Evolutionary conservation across 2,329 filamentous ascomycete species (phyloP).

Genomic region (Mariannaea sp.): DNA sequence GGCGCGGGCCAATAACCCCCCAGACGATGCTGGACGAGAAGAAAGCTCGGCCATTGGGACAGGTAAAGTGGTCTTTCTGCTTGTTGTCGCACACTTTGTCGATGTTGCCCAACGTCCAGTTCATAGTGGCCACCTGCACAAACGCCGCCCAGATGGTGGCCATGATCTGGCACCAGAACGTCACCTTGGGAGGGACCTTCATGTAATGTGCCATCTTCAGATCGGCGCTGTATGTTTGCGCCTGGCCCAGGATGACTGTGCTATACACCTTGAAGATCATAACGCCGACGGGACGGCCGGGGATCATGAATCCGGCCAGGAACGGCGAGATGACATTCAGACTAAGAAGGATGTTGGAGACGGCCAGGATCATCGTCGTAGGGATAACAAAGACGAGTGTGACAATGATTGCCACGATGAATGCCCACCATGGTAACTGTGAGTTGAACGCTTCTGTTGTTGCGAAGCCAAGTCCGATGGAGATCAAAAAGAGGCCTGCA

Average conservation of each 20-base stretch:
- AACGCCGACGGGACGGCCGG: slow-evolving; percentile 31
- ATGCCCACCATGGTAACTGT: slow-evolving; percentile 39
- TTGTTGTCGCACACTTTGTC: slow-evolving; percentile 49
- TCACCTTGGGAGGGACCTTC: slow-evolving; percentile 51
- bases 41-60: slow-evolving; percentile 47
- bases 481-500: slow-evolving; percentile 37
- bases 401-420: slow-evolving; percentile 36
- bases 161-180: slow-evolving; percentile 45
- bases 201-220: slow-evolving; percentile 57
- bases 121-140: slow-evolving; percentile 52
- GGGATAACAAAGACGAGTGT: slow-evolving; percentile 35
- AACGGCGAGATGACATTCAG: slow-evolving; percentile 49
- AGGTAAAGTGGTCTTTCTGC: slow-evolving; percentile 40
- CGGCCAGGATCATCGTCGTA: slow-evolving; percentile 39
- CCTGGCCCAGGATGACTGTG: slow-evolving; percentile 44
- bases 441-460: slow-evolving; percentile 34
- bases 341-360: slow-evolving; percentile 46
- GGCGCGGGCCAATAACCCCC: slow-evolving; percentile 61
- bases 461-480: slow-evolving; percentile 42
- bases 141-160: slow-evolving; percentile 51
- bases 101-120: slow-evolving; percentile 53
- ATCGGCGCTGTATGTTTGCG: slow-evolving; percentile 52
- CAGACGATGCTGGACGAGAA: slow-evolving; percentile 62
- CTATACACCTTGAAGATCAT: slow-evolving; percentile 38
- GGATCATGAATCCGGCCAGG: slow-evolving; percentile 36